Evolutionary conservation across 768 basidiomycete species (phyloP), one percentile per base, ranked within the genome.

Genomic region (Gelatoporia subvermispora): DNA sequence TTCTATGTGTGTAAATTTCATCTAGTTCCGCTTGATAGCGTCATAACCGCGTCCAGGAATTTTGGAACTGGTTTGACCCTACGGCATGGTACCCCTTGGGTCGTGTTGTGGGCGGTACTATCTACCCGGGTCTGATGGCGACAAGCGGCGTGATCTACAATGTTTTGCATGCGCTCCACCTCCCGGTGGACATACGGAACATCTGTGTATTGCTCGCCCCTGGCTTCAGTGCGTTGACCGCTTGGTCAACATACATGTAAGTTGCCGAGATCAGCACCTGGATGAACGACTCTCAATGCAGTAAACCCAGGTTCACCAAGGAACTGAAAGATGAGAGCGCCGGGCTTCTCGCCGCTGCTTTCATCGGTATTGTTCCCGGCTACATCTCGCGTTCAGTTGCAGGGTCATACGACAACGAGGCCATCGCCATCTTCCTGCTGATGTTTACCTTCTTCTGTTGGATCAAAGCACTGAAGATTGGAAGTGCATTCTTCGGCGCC

Each of bases 51-150:
- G 13, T 47, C 15, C 53, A 96, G 93, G 95, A 89, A 83, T 98
- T 99, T 72, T 99, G 96, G 96, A 99, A 99, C 64, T 99, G 96
- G 96, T 99, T 99, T 65, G 96, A 99, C 69, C 94, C 94, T 18
- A 96, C 95, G 3, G 95, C 95, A 57, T 99, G 96, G 96, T 98
- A 99, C 60, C 96, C 96, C 10, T 82, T 99, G 0, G 96, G 96
- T 39, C 92, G 96, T 60, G 93, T 96, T 43, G 96, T 98, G 38
- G 96, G 96, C 45, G 95, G 95, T 43, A 99, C 96, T 13, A 89
- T 99, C 60, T 99, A 97, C 64, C 96, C 96, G 16, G 96, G 96
- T 53, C 73, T 98, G 35, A 99, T 98, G 96, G 92, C 90, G 22
- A 99, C 96, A 20, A 92, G 92, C 56, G 96, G 95, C 45, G 83